Evolutionary conservation across 306 rosid species (phyloP), one percentile per base, ranked within the genome.

Genomic region (Betula pendula): DNA sequence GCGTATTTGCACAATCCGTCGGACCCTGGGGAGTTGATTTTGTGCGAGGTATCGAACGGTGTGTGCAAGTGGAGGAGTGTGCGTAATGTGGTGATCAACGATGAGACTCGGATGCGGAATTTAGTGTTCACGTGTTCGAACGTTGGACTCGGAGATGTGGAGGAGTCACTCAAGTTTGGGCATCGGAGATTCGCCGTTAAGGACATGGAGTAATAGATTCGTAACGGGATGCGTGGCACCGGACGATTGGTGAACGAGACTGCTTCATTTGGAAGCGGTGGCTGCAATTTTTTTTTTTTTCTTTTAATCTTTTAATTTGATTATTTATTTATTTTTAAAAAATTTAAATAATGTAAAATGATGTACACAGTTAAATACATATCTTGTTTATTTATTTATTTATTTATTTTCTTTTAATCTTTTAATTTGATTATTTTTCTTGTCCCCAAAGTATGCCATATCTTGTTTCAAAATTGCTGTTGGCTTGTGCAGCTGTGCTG

Each of bases 61-160:
- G 63, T 0, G 15, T 89, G 88, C 27, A 81, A 80, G 65, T 90
- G 93, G 98, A 66, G 75, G 17, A 81, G 88, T 79, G 65, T 90
- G 6, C 44, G 43, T 40, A 90, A 87, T 44, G 80, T 31, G 5
- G 89, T 73, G 3, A 66, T 74, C 27, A 43, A 82, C 31, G 90
- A 83, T 2, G 52, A 1, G 8, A 58, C 15, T 2, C 44, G 84
- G 33, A 70, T 19, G 71, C 79, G 68, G 71, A 86, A 85, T 63
- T 25, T 90, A 79, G 88, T 92, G 82, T 72, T 87, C 24, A 79
- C 83, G n/a, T 86, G 88, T 56, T 85, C 88, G 5, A 71, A 80
- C 1, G 87, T 91, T 14, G 63, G 81, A 2, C 33, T 91, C 70
- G 71, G 66, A 43, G 89, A 86, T 75, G 66, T 94, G 84, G 85